phyloP scores from a whole-genome alignment of 2,329 filamentous ascomycete species.

The Neocatenulostroma microsporum region DNA sequence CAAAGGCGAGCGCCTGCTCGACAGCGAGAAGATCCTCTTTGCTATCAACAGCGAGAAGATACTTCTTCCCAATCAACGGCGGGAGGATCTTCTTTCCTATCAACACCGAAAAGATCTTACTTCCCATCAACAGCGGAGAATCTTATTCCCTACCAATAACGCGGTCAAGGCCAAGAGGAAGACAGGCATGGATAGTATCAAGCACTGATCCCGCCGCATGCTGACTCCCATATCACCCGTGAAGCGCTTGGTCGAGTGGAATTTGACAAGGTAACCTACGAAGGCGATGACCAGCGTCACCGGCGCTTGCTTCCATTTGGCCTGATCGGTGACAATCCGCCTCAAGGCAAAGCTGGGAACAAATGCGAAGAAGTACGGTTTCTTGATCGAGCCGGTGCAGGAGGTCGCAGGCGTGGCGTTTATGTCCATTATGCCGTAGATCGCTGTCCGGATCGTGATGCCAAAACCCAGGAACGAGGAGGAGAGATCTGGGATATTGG shows the following conservation, averaged over 20 bases:
- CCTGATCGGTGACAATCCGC: conserved; percentile 71
- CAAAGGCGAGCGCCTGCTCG: conserved; percentile 53
- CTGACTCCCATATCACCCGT: conserved; percentile 62
- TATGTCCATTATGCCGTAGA: conserved; percentile 43
- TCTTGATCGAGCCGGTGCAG: conserved; percentile 41
- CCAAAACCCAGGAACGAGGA: conserved; percentile 46
- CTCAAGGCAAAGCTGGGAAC: conserved; percentile 67
- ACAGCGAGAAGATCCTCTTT: conserved; percentile 60
- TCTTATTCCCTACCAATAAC: conserved; percentile 53
- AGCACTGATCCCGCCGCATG: no score
- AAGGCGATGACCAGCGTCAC: conserved; percentile 68
- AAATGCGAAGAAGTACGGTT: conserved; percentile 58
- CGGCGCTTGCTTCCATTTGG: conserved; percentile 69
- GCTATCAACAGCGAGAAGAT: conserved; percentile 55
- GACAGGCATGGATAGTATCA: no score
- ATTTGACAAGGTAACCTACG: conserved; percentile 67
- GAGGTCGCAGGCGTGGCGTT: conserved; percentile 39
- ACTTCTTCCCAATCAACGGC: no score
- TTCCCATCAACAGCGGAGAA: conserved; percentile 56
- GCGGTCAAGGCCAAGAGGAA: conserved; percentile 44
- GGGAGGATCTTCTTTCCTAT: conserved; percentile 69
- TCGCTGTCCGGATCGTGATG: conserved; percentile 44
- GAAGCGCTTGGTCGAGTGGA: conserved; percentile 61
- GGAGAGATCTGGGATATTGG: no score
- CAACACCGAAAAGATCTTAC: conserved; percentile 51